phyloP scores from a whole-genome alignment of 805 yeast genomes.

The Maudiozyma serrabonitensis region DNA sequence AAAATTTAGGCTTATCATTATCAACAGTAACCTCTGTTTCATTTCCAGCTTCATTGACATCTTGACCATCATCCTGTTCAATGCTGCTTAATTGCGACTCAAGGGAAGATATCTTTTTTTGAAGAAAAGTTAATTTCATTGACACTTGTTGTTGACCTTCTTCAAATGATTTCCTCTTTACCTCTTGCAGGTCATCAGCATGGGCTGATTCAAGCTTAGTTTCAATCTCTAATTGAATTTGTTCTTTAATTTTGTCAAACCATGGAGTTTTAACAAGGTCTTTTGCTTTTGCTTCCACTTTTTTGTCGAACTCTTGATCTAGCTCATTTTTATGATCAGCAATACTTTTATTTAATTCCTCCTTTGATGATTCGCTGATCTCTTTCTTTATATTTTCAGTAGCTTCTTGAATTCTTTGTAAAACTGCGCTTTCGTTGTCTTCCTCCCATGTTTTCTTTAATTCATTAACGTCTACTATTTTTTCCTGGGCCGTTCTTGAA shows the following conservation, averaged over 20 bases:
- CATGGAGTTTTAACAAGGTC: slow-evolving; percentile 3
- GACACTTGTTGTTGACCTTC: slow-evolving; percentile 17
- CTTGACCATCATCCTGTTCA: slow-evolving; percentile 31
- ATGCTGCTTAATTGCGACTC: slow-evolving; percentile 28
- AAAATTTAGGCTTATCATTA: background rate
- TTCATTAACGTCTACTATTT: slow-evolving; percentile 3
- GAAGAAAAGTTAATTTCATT: slow-evolving; percentile 20
- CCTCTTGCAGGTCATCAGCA: slow-evolving; percentile 6
- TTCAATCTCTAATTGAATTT: slow-evolving; percentile 10
- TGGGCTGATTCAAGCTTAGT: slow-evolving; percentile 4
- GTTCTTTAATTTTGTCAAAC: slow-evolving; percentile 2
- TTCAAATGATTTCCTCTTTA: slow-evolving; percentile 13
- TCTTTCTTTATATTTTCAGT: slow-evolving; percentile 38
- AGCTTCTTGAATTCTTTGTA: slow-evolving; percentile 29
- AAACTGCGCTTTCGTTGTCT: slow-evolving; percentile 21
- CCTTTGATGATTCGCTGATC: slow-evolving; percentile 34
- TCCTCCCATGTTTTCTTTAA: slow-evolving; percentile 30
- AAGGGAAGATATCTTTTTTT: slow-evolving; percentile 22
- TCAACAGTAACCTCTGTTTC: background rate
- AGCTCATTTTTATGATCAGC: slow-evolving; percentile 28
- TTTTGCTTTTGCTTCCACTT: slow-evolving; percentile 6
- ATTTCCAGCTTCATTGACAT: background rate
- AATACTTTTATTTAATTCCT: slow-evolving; percentile 43
- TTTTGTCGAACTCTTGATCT: slow-evolving; percentile 8
- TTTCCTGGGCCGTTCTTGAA: background rate